Percentiles rank a stretch among this genome's conserved stretches.
Evolutionary conservation across 306 rosid species (phyloP).

Genomic region (Vicia faba): DNA sequence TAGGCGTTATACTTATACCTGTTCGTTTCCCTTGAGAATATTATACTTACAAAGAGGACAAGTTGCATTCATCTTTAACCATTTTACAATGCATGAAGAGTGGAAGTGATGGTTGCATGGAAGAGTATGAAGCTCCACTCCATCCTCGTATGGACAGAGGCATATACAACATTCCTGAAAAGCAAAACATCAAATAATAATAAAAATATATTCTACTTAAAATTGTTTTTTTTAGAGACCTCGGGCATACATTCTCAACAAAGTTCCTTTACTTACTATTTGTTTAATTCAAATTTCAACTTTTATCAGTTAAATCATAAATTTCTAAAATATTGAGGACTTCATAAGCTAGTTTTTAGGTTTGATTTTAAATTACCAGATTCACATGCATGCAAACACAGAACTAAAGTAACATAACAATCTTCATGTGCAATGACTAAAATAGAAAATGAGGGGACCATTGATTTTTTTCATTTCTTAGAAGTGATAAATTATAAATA

Average conservation of each 20-base stretch:
- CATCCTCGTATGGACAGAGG: conserved; percentile 83
- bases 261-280: not conserved
- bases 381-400: conserved; percentile 1
- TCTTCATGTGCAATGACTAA: conserved; percentile 17
- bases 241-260: conserved; percentile 2
- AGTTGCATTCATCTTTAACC: conserved; percentile 98
- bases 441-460: conserved; percentile 18
- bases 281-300: conserved; percentile 23
- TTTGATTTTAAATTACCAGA: too few species aligned
- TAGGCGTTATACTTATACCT: conserved; percentile 63
- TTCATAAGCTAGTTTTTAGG: conserved; percentile 1
- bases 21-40: conserved; percentile 82
- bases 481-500: conserved; percentile 21
- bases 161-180: conserved; percentile 97
- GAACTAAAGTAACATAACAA: conserved; percentile 2
- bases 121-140: conserved; percentile 84
- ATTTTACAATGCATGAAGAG: conserved; percentile 72
- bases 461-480: conserved; percentile 34
- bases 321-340: not conserved
- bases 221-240: conserved; percentile 2
- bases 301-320: not conserved
- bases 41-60: conserved; percentile 98
- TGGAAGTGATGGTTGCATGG: conserved; percentile 99
- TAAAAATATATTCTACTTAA: conserved; percentile 1
- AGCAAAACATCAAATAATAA: conserved; percentile 9